These are phyloP conservation scores for Ulota crispa DNA, from an alignment of 225 moss, liverwort and hornwort species.

Conservation along the genomic window DNA sequence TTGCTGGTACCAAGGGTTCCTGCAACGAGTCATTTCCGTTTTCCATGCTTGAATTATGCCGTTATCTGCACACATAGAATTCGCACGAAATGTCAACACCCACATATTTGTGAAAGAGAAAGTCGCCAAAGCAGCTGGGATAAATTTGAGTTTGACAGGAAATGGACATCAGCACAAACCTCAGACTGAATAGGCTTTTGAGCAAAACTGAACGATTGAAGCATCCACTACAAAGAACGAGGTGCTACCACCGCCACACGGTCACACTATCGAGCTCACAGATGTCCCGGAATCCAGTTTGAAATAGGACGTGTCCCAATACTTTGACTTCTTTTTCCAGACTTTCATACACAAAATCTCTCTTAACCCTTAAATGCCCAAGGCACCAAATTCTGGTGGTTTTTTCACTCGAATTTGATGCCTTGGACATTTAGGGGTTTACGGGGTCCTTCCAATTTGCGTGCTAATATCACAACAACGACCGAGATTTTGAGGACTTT, in stretches of 20 bases:
- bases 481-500: neutral
- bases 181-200: neutral
- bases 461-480: neutral
- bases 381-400: no score
- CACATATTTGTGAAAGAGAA: neutral
- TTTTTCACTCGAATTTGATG: no score
- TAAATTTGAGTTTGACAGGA: neutral
- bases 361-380: neutral
- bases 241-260: neutral
- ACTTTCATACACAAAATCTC: neutral
- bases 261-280: neutral
- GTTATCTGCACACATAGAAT: neutral
- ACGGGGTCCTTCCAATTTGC: neutral
- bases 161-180: neutral
- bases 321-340: neutral
- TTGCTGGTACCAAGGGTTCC: conserved; percentile 12
- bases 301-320: neutral
- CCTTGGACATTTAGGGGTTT: no score
- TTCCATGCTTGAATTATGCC: conserved; percentile 10
- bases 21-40: conserved; percentile 4
- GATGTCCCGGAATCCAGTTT: neutral
- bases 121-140: neutral
- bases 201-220: neutral
- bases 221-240: neutral
- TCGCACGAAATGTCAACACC: neutral